Percentiles rank a stretch among this genome's conserved stretches.
phyloP scores from a whole-genome alignment of 768 basidiomycete genomes.

The Leucosporidium creatinivorum region DNA sequence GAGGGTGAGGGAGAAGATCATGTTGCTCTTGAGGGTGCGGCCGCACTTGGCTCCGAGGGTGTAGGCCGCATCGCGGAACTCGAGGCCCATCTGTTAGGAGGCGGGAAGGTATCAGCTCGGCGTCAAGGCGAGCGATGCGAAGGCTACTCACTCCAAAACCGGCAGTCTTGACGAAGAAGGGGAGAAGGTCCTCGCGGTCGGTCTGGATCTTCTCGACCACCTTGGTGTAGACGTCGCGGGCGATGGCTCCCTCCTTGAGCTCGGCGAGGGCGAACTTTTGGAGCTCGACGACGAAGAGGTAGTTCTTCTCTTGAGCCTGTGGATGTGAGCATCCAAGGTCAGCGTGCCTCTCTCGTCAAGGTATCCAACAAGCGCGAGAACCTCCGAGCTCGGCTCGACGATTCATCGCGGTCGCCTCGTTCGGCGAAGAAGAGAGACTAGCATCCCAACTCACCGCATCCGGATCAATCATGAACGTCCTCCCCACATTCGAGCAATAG shows the following conservation, averaged over 20 bases:
- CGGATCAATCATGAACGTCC: slow-evolving; percentile 93
- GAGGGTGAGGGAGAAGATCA: slow-evolving; percentile 76
- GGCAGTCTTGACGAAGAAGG: slow-evolving; percentile 75
- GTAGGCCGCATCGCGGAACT: slow-evolving; percentile 85
- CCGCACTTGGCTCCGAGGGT: slow-evolving; percentile 72
- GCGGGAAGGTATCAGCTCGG: neutral
- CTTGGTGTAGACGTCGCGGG: slow-evolving; percentile 74
- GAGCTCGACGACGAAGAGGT: slow-evolving; percentile 65
- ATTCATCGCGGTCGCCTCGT: too few species aligned
- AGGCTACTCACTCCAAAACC: slow-evolving; percentile 68
- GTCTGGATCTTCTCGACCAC: slow-evolving; percentile 62
- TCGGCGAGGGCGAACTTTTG: slow-evolving; percentile 66
- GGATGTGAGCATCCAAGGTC: neutral
- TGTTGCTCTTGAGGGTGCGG: slow-evolving; percentile 62
- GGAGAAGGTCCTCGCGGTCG: slow-evolving; percentile 74
- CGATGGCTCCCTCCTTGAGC: slow-evolving; percentile 68
- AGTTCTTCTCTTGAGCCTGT: slow-evolving; percentile 87
- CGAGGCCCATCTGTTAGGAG: slow-evolving; percentile 70
- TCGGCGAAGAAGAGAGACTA: neutral
- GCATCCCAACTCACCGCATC: slow-evolving; percentile 52
- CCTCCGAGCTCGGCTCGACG: too few species aligned
- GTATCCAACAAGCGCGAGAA: too few species aligned
- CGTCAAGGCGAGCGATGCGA: neutral
- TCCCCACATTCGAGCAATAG: slow-evolving; percentile 84
- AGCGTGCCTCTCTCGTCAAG: neutral